Conservation (phyloP, 2,329 filamentous ascomycete genomes). For the Ophiostoma sp. region DNA sequence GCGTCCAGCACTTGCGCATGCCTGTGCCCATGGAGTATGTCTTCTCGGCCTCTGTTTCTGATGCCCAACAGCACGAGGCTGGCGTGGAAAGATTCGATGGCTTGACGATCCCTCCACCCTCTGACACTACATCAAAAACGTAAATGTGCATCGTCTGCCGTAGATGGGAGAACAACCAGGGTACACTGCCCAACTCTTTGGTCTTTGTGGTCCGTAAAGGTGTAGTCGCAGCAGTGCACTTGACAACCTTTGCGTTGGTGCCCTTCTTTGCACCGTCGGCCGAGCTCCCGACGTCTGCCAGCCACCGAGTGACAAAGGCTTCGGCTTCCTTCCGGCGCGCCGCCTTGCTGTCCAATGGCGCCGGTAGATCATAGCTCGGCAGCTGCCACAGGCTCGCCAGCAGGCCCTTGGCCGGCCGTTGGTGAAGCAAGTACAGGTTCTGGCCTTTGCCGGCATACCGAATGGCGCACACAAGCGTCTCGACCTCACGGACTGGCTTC, state of each 20-base stretch:
- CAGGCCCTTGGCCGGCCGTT: conserved; percentile 55
- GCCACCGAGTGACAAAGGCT: conserved; percentile 18
- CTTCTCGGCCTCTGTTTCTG: conserved; percentile 43
- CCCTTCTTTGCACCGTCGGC: background rate
- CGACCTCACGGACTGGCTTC: conserved; percentile 53
- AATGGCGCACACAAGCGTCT: conserved; percentile 56
- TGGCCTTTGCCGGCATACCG: conserved; percentile 33
- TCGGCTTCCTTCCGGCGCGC: conserved; percentile 19
- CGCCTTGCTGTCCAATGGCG: background rate
- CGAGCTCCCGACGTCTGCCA: conserved; percentile 16
- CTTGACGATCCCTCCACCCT: conserved; percentile 26
- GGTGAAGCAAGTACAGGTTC: conserved; percentile 48
- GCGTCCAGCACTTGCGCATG: conserved; percentile 58
- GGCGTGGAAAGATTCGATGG: background rate
- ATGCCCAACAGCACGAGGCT: conserved; percentile 41
- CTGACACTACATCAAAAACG: conserved; percentile 43
- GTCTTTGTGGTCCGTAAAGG: conserved; percentile 36
- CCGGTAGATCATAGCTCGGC: conserved; percentile 43
- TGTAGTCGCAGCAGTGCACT: background rate
- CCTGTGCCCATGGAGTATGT: conserved; percentile 58
- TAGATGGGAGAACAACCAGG: conserved; percentile 60
- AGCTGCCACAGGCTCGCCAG: conserved; percentile 59
- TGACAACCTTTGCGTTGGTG: background rate
- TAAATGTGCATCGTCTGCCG: conserved; percentile 60
- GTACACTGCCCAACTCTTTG: conserved; percentile 52